Percentiles rank a stretch among this genome's conserved stretches.
These are phyloP conservation scores for Fraxinus cuspidata DNA, from an alignment of 257 asterid species.

Conservation along the genomic window DNA sequence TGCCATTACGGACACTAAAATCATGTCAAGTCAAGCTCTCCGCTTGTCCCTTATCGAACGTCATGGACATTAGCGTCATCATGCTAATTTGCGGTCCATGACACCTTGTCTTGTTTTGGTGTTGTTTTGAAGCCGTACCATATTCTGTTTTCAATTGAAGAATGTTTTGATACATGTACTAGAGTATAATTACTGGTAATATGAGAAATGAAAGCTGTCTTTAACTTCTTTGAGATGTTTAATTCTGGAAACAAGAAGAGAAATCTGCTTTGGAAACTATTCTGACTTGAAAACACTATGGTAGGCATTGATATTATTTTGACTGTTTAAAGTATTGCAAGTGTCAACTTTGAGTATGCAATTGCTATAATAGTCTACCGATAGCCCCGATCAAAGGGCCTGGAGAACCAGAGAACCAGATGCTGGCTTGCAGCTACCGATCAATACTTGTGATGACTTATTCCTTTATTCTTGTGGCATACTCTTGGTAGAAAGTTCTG, in stretches of 20 bases:
- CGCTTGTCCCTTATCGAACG: too few species aligned
- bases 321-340: not conserved
- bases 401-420: not conserved
- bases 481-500: slow-evolving; percentile 2
- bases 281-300: not conserved
- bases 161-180: too few species aligned
- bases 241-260: too few species aligned
- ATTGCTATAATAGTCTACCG: slow-evolving; percentile 5
- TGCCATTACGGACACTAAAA: too few species aligned
- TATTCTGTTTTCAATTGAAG: too few species aligned
- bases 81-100: too few species aligned
- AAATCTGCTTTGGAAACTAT: too few species aligned
- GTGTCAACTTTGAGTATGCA: slow-evolving; percentile 1
- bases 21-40: too few species aligned
- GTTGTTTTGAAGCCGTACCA: not conserved
- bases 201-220: too few species aligned
- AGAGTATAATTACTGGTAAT: not conserved
- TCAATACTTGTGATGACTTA: slow-evolving; percentile 6
- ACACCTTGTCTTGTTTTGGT: slow-evolving; percentile 5
- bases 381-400: slow-evolving; percentile 8
- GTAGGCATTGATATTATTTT: not conserved
- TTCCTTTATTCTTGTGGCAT: slow-evolving; percentile 2
- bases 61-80: too few species aligned
- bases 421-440: not conserved
- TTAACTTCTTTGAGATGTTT: too few species aligned